Percentiles rank a stretch among this genome's conserved stretches.
These are phyloP conservation scores for Scedosporium minutisporum DNA, from an alignment of 2,329 filamentous ascomycete species.

Conservation along the genomic window DNA sequence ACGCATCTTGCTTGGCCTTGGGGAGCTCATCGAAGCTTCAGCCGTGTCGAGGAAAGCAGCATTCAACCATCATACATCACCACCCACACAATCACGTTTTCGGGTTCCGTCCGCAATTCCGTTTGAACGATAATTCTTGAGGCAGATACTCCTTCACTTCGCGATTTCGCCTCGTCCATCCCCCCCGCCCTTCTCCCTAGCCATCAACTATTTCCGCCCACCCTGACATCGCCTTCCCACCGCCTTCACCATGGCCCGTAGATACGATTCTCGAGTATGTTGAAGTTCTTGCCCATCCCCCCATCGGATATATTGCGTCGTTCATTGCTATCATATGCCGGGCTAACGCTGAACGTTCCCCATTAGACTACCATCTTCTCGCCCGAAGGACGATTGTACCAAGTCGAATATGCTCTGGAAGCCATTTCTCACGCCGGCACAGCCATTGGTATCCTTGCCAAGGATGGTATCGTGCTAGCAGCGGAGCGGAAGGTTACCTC, in stretches of 20 bases:
- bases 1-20: constrained; percentile 2
- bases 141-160: not conserved
- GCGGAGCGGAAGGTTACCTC: constrained; percentile 98
- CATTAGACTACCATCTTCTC: constrained; percentile 97
- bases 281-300: constrained; percentile 16
- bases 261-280: constrained; percentile 92
- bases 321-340: not conserved
- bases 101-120: not conserved
- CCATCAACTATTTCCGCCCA: not conserved
- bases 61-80: constrained; percentile 10
- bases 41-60: constrained; percentile 1
- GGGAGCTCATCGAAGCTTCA: constrained; percentile 5
- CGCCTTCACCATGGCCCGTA: constrained; percentile 67
- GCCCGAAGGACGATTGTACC: constrained; percentile 93
- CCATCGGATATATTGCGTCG: constrained; percentile 13
- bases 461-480: constrained; percentile 96
- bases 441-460: constrained; percentile 89
- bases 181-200: not conserved
- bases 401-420: constrained; percentile 98
- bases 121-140: not conserved
- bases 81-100: constrained; percentile 8
- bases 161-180: not conserved
- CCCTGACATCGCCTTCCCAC: not conserved
- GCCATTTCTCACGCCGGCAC: constrained; percentile 98
- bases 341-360: constrained; percentile 6